Percentiles rank a stretch among this genome's conserved stretches.
Evolutionary conservation across 441 rosid species (phyloP).

Genomic region (Raphanus hybrid): DNA sequence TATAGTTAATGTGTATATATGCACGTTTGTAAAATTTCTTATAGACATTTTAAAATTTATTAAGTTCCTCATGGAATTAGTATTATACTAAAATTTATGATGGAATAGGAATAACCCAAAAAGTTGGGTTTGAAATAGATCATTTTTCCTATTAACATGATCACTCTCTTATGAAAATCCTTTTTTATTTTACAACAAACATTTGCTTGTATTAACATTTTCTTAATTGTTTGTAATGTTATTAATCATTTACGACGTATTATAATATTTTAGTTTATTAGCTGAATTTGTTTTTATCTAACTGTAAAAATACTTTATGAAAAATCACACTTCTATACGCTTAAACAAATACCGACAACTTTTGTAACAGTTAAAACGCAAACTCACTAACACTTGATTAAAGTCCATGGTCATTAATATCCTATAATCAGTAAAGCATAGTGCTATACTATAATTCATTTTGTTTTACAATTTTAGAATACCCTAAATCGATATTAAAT

Average conservation of each 20-base stretch:
- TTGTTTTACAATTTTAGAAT: no score
- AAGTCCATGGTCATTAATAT: not conserved
- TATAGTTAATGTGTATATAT: no score
- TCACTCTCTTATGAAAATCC: not conserved
- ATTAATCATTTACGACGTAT: not conserved
- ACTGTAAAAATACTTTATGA: no score
- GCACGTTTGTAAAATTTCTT: no score
- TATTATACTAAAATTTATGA: no score
- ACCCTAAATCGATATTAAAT: no score
- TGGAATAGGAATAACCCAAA: no score
- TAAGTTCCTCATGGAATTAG: no score
- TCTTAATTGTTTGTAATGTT: not conserved
- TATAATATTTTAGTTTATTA: not conserved
- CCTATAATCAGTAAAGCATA: constrained; percentile 1
- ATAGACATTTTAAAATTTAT: no score
- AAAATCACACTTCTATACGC: not conserved
- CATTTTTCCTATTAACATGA: no score
- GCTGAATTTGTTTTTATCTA: not conserved
- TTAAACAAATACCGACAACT: not conserved
- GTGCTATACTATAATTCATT: not conserved
- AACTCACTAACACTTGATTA: not conserved
- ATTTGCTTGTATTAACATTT: not conserved
- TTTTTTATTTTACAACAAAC: not conserved
- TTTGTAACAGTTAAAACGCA: not conserved
- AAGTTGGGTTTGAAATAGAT: no score